phyloP scores from a whole-genome alignment of 306 rosid species.

The Cucumis sativus region Cucumber_9930_V3 NC_026655.2:2829001-2829500 shows the following conservation, averaged over 20 bases:
- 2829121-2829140: background rate
- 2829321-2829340: conserved; percentile 17
- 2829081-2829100: conserved; percentile 22
- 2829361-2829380: conserved; percentile 32
- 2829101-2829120: conserved; percentile 8
- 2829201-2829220: conserved; percentile 25
- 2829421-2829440: conserved; percentile 37
- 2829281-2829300: conserved; percentile 17
- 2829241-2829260: conserved; percentile 52
- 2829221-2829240: conserved; percentile 41
- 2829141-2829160: conserved; percentile 15
- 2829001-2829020: conserved; percentile 20
- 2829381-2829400: conserved; percentile 48
- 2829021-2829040: conserved; percentile 22
- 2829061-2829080: conserved; percentile 29
- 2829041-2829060: conserved; percentile 23
- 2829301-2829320: conserved; percentile 17
- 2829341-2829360: conserved; percentile 17
- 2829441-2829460: conserved; percentile 48
- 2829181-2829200: conserved; percentile 14
- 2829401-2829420: conserved; percentile 57
- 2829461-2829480: conserved; percentile 40
- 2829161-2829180: conserved; percentile 20
- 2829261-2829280: conserved; percentile 34
- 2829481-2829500: background rate